Percentiles rank a stretch among this genome's conserved stretches.
These are phyloP conservation scores for Trebouxia sp. DNA, from an alignment of 139 green algal species.

Conservation along the genomic window DNA sequence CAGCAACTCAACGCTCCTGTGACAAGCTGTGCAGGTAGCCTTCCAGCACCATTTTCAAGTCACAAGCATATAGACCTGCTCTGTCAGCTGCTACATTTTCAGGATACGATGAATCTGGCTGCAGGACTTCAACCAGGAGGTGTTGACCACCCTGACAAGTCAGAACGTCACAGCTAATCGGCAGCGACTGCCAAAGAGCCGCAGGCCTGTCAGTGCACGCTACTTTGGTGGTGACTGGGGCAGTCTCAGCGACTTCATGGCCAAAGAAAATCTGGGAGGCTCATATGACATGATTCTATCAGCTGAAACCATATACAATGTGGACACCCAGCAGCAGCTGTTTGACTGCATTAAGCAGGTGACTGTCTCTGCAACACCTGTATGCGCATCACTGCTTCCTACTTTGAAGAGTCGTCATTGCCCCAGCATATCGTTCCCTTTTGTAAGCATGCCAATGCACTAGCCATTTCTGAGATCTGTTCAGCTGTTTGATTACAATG, in stretches of 20 bases:
- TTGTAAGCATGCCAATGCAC: too few species aligned
- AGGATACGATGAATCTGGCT: too few species aligned
- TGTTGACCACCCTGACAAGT: conserved; percentile 69
- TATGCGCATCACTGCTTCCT: too few species aligned
- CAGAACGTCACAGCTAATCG: conserved; percentile 71
- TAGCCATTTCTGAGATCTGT: too few species aligned
- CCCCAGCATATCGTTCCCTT: too few species aligned
- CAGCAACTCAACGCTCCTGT: too few species aligned
- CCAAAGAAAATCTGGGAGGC: conserved; percentile 10
- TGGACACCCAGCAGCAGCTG: conserved; percentile 21
- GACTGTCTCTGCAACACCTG: neutral
- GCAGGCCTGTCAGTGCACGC: neutral
- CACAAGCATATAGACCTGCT: too few species aligned
- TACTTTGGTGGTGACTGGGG: conserved; percentile 76
- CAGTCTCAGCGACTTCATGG: conserved; percentile 28
- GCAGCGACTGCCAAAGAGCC: neutral
- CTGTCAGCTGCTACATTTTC: too few species aligned
- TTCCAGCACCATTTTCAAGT: too few species aligned
- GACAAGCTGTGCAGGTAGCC: too few species aligned
- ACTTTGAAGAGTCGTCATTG: too few species aligned
- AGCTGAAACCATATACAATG: conserved; percentile 34
- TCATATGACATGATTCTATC: conserved; percentile 35
- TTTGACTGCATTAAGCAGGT: conserved; percentile 32
- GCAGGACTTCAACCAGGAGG: conserved; percentile 86
- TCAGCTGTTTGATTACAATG: neutral